Evolutionary conservation across 2,329 filamentous ascomycete genomes (phyloP).

Genomic region (Dothistroma septosporum): DNA sequence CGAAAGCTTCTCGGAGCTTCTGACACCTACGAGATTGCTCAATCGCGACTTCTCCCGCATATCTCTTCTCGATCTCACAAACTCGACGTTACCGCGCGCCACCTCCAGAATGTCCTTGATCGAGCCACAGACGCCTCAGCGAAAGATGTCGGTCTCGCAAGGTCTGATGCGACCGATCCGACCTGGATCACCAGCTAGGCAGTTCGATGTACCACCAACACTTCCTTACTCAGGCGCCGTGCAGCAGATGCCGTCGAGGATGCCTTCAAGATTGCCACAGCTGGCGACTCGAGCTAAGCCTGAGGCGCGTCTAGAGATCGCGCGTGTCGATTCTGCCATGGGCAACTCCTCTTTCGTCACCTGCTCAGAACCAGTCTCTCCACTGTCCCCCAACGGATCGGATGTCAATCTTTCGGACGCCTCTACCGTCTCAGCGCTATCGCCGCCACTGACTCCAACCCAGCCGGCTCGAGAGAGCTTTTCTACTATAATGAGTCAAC

Average conservation of each 20-base stretch:
- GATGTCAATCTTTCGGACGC: constrained; percentile 10
- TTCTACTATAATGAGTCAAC: not conserved
- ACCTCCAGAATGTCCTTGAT: constrained; percentile 1
- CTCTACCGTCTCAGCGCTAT: constrained; percentile 14
- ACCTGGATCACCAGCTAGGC: constrained; percentile 29
- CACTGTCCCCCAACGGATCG: constrained; percentile 6
- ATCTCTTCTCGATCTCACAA: constrained; percentile 1
- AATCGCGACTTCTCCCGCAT: constrained; percentile 7
- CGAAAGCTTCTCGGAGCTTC: constrained; percentile 28
- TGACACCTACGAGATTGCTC: constrained; percentile 23
- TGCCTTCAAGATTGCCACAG: constrained; percentile 17
- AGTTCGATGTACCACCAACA: constrained; percentile 22
- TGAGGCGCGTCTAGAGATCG: not conserved
- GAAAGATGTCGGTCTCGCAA: constrained; percentile 14
- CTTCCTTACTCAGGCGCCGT: constrained; percentile 19
- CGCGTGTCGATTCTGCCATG: constrained; percentile 5
- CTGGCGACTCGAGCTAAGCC: constrained; percentile 4
- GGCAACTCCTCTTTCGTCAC: not conserved
- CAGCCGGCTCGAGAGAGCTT: not conserved
- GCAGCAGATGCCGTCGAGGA: constrained; percentile 6
- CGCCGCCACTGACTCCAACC: constrained; percentile 5
- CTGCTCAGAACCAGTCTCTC: constrained; percentile 9
- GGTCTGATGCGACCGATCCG: constrained; percentile 27
- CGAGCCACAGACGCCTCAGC: constrained; percentile 2
- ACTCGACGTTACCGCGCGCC: not conserved